Evolutionary conservation across 1,284 basidiomycete genomes (phyloP), one percentile per base, ranked within the genome.

Genomic region (Sphagnurus paluster): DNA sequence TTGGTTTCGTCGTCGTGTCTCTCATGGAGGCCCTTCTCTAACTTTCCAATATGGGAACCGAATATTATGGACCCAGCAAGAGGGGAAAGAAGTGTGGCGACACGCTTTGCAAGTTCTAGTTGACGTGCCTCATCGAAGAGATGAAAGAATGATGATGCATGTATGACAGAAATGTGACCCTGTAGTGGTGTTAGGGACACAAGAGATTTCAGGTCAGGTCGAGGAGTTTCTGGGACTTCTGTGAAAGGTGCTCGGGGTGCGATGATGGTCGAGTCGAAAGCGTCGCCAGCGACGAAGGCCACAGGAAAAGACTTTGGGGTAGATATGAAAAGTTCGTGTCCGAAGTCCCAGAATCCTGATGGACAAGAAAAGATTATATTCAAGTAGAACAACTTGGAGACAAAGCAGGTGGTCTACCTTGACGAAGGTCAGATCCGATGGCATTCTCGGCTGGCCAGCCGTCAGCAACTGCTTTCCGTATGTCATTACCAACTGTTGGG

Each of bases 111-210:
- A 24, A 78, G 57, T 26, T 64, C 44, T 7, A 56, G 40, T 56
- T 80, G 77, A 35, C 67, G 48, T 32, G 61, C 61, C 53, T 76
- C 70, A 44, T 59, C 52, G 59, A 79, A 79, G 20, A 79, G 66
- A 56, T 80, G 77, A 55, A 79, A 78, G 52, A 79, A 67, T 4
- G 67, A 60, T 8, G 71, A 68, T 2, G 69, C 65, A 53, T 76
- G 67, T 20, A 79, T 72, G 4, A 63, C 70, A 21, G 72, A 68
- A 32, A 74, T 57, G 47, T 68, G 67, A 5, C 72, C 71, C 40
- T 66, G 68, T 0, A 79, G 61, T 2, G 70, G 69, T 10, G 62
- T 74, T 20, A 79, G 62, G 11, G 65, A 65, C 9, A 50, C 64
- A 26, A 77, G 45, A 2, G 51, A 29, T 0, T 53, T 39, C 4